These are phyloP conservation scores for Dalbergia cultrata DNA, from an alignment of 306 rosid genomes.

Conservation along the genomic window DNA sequence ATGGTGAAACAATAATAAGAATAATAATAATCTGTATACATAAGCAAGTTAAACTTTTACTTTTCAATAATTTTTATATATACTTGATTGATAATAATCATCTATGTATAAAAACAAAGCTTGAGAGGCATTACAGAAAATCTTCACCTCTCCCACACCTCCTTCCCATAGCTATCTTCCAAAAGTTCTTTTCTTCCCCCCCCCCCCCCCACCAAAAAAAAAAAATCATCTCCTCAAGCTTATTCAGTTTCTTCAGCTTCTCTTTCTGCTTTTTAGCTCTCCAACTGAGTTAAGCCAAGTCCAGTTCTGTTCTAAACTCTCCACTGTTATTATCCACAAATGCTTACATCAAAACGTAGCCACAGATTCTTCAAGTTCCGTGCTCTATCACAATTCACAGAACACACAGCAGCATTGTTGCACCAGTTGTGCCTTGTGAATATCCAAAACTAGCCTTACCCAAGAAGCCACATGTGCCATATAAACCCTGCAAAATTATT, in stretches of 20 bases:
- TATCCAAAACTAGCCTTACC: slow-evolving; percentile 52
- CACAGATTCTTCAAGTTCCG: slow-evolving; percentile 78
- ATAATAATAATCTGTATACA: not conserved
- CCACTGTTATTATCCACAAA: slow-evolving; percentile 41
- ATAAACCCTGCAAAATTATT: slow-evolving; percentile 32
- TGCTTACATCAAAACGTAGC: slow-evolving; percentile 42
- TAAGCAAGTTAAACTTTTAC: not conserved
- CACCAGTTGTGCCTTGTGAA: not conserved
- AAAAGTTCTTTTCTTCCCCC: not conserved
- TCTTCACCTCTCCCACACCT: not conserved
- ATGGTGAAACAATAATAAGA: no score
- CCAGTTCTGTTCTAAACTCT: not conserved
- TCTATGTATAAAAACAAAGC: not conserved
- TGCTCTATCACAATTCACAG: not conserved
- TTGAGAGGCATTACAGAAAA: not conserved
- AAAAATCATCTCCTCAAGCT: not conserved
- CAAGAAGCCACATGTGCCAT: not conserved
- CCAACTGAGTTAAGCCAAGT: not conserved
- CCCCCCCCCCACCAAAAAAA: no score
- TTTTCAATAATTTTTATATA: not conserved
- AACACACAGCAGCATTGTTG: no score
- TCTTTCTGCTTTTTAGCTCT: not conserved
- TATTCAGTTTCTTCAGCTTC: not conserved
- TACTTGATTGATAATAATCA: no score
- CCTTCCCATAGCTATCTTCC: not conserved